Evolutionary conservation across 768 basidiomycete genomes (phyloP), one percentile per base, ranked within the genome.

Genomic region (Podaxis carcinomalis): DNA sequence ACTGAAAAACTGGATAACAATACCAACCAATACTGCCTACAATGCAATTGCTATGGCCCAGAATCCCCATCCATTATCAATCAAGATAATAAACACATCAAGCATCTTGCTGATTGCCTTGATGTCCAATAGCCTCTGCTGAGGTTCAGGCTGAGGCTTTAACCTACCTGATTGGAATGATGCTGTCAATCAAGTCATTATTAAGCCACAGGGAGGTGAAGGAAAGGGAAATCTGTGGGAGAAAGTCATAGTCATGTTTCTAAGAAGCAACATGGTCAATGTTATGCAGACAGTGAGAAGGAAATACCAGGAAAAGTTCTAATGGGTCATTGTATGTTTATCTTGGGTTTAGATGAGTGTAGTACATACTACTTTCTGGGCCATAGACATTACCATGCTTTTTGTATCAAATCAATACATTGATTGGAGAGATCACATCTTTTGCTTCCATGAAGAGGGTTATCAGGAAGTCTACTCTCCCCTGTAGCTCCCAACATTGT

Each of bases 211-310:
- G 39, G 39, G 14, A 40, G 7, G 11, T 40, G 39, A 40, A 16
- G 39, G 39, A 11, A 40, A 10, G 10, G 39, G 39, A 16, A 10
- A 40, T 16, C 39, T 11, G 4, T 11, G 10, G 39, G 16, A 40
- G 39, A 40, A 40, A 27, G 0, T 3, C 25, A 27, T 27, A 3
- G 25, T 27, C 25, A 27, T 27, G 25, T 27, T 27, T 27, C 25
- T 5, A 27, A 27, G 25, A 27, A 27, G 25, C 4, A 1, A 40
- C 3, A 1, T 11, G 1, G 61, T 46, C 40, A 51, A 49, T 1
- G 64, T 66, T 0, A 75, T 75, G 74, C 66, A 68, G 39, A 36
- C 68, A 9, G 71, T 72, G 36, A 47, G 66, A 10, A 23, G 57
- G 9, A 65, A 67, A 21, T 68, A 65, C 23, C 49, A 65, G 42